Conservation (phyloP, 345 rosid species). For the Citrus cavaleriei region DNA sequence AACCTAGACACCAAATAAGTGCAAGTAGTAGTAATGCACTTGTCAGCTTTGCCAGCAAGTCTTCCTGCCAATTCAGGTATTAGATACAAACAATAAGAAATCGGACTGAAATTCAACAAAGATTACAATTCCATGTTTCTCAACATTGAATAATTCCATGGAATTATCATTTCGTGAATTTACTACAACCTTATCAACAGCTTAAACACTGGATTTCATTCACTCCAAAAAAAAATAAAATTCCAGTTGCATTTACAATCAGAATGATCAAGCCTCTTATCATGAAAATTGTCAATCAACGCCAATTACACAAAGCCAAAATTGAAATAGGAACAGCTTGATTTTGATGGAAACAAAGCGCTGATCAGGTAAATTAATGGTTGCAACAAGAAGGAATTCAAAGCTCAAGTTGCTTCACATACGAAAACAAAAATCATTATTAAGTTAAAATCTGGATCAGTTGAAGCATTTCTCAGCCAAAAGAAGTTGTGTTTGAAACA, state of each 20-base stretch:
- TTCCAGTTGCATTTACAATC: background rate
- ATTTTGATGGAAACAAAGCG: background rate
- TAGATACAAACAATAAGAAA: background rate
- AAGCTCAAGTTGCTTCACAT: background rate
- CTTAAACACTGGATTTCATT: background rate
- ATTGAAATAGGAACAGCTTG: background rate
- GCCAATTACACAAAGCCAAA: no score
- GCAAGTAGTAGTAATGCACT: background rate
- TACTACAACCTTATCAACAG: background rate
- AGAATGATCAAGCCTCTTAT: background rate
- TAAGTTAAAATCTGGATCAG: background rate
- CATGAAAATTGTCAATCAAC: background rate
- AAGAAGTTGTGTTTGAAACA: background rate
- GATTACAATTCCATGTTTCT: background rate
- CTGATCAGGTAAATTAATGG: background rate
- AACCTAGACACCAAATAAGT: conserved; percentile 2
- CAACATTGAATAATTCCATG: background rate
- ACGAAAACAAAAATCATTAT: background rate
- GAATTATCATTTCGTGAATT: no score
- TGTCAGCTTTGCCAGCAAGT: background rate
- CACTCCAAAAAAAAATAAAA: background rate
- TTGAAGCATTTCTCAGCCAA: background rate
- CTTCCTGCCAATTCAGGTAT: conserved; percentile 1
- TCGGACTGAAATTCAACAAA: background rate
- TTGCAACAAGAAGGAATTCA: background rate